Percentiles rank a stretch among this genome's conserved stretches.
These are phyloP conservation scores for Pyrenula aspistea DNA, from an alignment of 495 filamentous ascomycete genomes.

Conservation along the genomic window DNA sequence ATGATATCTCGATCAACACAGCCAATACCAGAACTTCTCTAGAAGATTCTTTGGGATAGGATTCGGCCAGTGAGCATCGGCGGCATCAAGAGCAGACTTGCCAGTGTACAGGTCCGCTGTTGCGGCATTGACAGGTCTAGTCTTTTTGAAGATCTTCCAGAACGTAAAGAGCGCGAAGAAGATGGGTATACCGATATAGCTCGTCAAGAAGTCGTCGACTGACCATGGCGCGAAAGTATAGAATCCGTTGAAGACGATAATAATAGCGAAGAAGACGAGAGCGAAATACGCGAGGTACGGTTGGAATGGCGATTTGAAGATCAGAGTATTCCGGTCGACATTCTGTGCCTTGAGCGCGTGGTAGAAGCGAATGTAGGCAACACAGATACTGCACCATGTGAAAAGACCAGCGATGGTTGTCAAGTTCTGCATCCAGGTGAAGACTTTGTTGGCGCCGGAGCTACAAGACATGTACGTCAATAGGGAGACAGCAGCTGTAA, in stretches of 20 bases:
- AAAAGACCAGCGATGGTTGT: constrained; percentile 45
- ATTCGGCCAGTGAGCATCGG: constrained; percentile 14
- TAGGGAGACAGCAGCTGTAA: constrained; percentile 37
- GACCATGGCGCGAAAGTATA: constrained; percentile 25
- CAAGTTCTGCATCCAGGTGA: constrained; percentile 51
- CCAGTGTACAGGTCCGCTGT: constrained; percentile 52
- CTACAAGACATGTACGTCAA: constrained; percentile 42
- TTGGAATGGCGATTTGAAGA: constrained; percentile 47
- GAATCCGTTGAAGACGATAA: constrained; percentile 30
- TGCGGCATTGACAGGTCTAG: constrained; percentile 32
- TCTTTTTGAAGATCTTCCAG: constrained; percentile 49
- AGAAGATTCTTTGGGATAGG: constrained; percentile 31
- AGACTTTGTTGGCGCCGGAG: constrained; percentile 30
- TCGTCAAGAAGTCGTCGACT: constrained; percentile 40
- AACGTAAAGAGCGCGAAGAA: constrained; percentile 42
- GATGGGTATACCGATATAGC: constrained; percentile 44
- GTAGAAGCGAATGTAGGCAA: constrained; percentile 53
- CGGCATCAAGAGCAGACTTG: constrained; percentile 47
- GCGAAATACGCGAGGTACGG: constrained; percentile 50
- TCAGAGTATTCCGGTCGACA: constrained; percentile 39
- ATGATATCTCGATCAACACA: too few species aligned
- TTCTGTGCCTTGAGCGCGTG: constrained; percentile 46
- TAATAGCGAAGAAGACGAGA: constrained; percentile 40
- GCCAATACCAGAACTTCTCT: constrained; percentile 42
- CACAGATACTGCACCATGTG: constrained; percentile 46